Evolutionary conservation across 345 rosid genomes (phyloP), one percentile per base, ranked within the genome.

Genomic region (Bruguiera parviflora): DNA sequence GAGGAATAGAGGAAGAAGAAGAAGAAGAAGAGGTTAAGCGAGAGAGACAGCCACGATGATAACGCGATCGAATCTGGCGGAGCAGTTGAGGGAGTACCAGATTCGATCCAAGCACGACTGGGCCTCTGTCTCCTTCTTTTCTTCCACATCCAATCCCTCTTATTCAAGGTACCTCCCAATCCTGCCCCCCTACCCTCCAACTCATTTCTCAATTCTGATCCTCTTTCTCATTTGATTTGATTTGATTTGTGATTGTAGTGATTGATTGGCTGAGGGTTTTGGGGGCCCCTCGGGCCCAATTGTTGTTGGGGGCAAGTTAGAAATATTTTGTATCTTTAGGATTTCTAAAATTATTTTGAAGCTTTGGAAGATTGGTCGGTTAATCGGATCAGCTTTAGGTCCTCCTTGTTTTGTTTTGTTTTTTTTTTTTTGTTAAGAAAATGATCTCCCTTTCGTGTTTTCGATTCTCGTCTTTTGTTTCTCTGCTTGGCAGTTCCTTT

Each of bases 81-180:
- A 95, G 73, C 97, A 92, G 74, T 81, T 95, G 74, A 84, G 97
- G 53, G 98, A 92, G 82, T 92, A 92, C 70, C 97, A 95, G 87
- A 92, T 87, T 80, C 89, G 94, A 75, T 92, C 99, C 61, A 95
- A 88, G 72, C 91, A 92, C 71, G 98, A 95, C 70, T 95, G 96
- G 99, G 95, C 96, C n/a, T 89, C 97, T 57, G 84, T 95, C 72
- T 92, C 99, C 22, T 86, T 95, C 82, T 95, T 95, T 84, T 88
- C 92, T 51, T 92, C 99, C 71, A 84, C 94, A 24, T 85, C 97
- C n/a, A 87, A 81, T 79, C 61, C 90, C 67, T 64, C 86, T 9
- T 83, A 89, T 13, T 88, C 98, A 8, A 94, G 98, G 96, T 94
- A 77, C 22, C 22, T 22, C 58, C 22, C 16, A 15, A 56, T 15